These are phyloP conservation scores for Penicillium soppii DNA, from an alignment of 495 filamentous ascomycete species.

Conservation along the genomic window DNA sequence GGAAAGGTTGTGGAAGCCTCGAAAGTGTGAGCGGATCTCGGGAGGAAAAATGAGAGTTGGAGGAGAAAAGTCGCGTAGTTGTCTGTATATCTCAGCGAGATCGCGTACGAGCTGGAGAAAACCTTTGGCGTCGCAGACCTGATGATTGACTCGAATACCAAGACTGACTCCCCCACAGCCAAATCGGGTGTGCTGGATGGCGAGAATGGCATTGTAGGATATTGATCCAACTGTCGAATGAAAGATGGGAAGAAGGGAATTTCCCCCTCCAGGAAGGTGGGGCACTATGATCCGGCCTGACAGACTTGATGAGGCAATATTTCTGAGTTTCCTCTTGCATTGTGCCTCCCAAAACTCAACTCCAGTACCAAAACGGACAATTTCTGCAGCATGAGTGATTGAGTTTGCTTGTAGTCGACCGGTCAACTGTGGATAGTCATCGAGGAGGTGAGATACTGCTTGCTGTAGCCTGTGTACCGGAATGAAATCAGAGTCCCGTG, in stretches of 20 bases:
- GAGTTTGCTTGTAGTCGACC: constrained; percentile 1
- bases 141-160: constrained; percentile 6
- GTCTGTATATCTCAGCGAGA: constrained; percentile 4
- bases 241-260: background rate
- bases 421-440: constrained; percentile 10
- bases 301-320: background rate
- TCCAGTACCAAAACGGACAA: background rate
- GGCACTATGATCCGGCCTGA: background rate
- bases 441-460: background rate
- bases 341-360: constrained; percentile 1
- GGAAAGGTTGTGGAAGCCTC: background rate
- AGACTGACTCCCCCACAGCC: constrained; percentile 9
- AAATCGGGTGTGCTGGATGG: constrained; percentile 8
- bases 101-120: constrained; percentile 2
- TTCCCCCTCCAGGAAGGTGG: background rate
- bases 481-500: background rate
- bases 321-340: background rate
- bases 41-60: constrained; percentile 1
- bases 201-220: constrained; percentile 1
- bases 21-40: constrained; percentile 1
- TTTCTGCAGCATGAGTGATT: background rate
- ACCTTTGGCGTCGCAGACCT: constrained; percentile 5
- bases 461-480: background rate
- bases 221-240: background rate
- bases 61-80: background rate